These are phyloP conservation scores for Blastobotrys capitulatus DNA, from an alignment of 1,139 yeast genomes.

Conservation along the genomic window DNA sequence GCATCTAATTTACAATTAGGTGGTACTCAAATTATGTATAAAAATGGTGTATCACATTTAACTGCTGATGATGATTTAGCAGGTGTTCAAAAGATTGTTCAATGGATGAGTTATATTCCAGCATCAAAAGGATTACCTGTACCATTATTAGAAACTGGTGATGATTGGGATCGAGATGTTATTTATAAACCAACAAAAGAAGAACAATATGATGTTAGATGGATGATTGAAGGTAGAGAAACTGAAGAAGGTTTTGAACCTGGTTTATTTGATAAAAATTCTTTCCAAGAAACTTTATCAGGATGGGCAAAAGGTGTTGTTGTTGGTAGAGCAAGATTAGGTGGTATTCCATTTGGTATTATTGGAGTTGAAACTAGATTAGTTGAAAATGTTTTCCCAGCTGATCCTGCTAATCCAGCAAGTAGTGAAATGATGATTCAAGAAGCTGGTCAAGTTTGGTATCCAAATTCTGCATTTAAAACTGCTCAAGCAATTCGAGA, in stretches of 20 bases:
- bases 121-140: constrained; percentile 86
- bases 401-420: constrained; percentile 96
- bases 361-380: constrained; percentile 92
- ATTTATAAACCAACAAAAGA: constrained; percentile 70
- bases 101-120: constrained; percentile 96
- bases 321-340: constrained; percentile 96
- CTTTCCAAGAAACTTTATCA: constrained; percentile 94
- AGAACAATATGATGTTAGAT: constrained; percentile 85
- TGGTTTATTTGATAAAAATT: constrained; percentile 86
- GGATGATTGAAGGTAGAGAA: constrained; percentile 86
- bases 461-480: constrained; percentile 97
- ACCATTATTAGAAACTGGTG: constrained; percentile 75
- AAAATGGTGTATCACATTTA: constrained; percentile 94
- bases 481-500: constrained; percentile 98
- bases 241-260: constrained; percentile 66
- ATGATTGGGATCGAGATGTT: constrained; percentile 89
- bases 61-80: constrained; percentile 95
- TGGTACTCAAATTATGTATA: constrained; percentile 98
- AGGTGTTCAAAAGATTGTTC: constrained; percentile 90
- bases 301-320: constrained; percentile 99
- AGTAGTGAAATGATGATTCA: constrained; percentile 83
- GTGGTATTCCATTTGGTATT: constrained; percentile 98
- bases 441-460: constrained; percentile 99
- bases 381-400: constrained; percentile 86
- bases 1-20: constrained; percentile 95